Base-by-base conservation (phyloP, 345 rosid species). In the Lepidium didymum region DNA sequence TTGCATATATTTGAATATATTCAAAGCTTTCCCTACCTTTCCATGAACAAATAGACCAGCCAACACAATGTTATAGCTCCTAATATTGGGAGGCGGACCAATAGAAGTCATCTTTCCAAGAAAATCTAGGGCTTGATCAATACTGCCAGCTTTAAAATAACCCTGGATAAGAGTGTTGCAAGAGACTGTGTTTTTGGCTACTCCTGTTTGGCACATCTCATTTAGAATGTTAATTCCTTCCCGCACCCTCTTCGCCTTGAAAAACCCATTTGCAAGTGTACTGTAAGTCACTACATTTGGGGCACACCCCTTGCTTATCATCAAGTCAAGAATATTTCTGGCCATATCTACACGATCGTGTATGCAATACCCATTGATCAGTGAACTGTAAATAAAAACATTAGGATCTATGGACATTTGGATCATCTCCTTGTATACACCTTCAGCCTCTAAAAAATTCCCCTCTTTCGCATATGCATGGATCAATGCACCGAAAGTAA, bases 11-110 rank as follows among this genome's bases (percentile, higher is more conserved):
- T 72, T 7, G 42, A 77, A 66, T 19, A 53, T 10, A 27, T 5
- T 33, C 51, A 51, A 25, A 18, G 82, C 90, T 10, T 40, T 56
- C 7, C 2, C 10, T 53, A 67, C 60, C 63, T 61, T 53, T 36
- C 74, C 76, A 8, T 37, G 40, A 29, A 0, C 34, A 46, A 64
- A 80, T 41, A 75, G 64, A 38, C 80, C 80, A 16, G 68, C 59
- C 57, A 85, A 46, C 18, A 85, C 66, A 23, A 72, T 68, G 74
- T 42, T 71, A 69, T 65, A 83, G 25, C 82, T 79, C 37, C 76
- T 53, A 5, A 54, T 60, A n/a, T 66, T 50, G 5, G 85, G 82
- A 75, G 27, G 11, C 19, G 18, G 62, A 67, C 67, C 85, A 60
- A 7, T 27, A 72, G 18, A 35, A 21, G n/a, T 21, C 84, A 79